A percentile compares a stretch with the other conserved stretches of the same genome.
Evolutionary conservation across 805 yeast species (phyloP).

Genomic region (Barnettozyma vustinii): DNA sequence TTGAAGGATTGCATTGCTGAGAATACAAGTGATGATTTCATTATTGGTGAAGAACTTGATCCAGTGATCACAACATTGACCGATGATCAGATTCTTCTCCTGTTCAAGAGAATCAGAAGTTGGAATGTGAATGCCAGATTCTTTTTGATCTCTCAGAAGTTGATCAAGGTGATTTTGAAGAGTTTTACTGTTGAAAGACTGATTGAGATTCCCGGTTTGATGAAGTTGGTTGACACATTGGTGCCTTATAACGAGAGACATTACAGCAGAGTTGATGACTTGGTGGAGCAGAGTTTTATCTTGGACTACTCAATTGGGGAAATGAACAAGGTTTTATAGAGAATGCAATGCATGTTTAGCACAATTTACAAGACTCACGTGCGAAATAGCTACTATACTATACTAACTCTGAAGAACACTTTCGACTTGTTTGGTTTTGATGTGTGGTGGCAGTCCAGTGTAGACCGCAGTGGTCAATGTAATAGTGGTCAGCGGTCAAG

Average conservation of each 20-base stretch:
- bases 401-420: no score
- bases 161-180: constrained; percentile 59
- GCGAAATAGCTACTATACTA: no score
- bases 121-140: constrained; percentile 92
- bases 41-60: neutral
- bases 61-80: constrained; percentile 33
- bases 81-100: constrained; percentile 49
- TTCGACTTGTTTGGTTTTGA: no score
- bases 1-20: constrained; percentile 18
- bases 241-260: constrained; percentile 90
- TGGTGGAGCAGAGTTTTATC: constrained; percentile 80
- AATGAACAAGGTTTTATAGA: constrained; percentile 43
- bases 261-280: constrained; percentile 63
- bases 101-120: constrained; percentile 77
- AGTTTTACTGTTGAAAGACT: constrained; percentile 51
- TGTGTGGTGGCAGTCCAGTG: no score
- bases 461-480: no score
- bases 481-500: no score
- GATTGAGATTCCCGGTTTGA: constrained; percentile 60
- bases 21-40: constrained; percentile 18
- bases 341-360: neutral
- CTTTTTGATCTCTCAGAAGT: constrained; percentile 73
- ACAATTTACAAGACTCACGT: no score
- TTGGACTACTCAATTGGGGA: constrained; percentile 80
- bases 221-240: constrained; percentile 65